phyloP scores from a whole-genome alignment of 768 basidiomycete genomes.

The Suillus lakei region DNA sequence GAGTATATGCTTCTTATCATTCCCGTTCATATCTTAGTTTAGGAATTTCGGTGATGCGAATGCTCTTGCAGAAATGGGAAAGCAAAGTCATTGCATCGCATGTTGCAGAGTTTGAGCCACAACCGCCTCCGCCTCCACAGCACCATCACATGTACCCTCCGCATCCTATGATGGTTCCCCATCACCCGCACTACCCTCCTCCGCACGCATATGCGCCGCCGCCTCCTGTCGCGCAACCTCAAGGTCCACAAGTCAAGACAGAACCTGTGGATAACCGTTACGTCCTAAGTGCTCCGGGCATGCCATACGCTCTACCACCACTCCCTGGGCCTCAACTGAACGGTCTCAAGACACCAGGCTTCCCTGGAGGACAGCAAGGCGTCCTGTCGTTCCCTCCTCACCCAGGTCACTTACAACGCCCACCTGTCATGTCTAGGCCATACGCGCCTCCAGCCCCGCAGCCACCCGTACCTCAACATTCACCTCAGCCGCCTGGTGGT shows the following conservation, averaged over 20 bases:
- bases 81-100: slow-evolving; percentile 90
- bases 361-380: slow-evolving; percentile 63
- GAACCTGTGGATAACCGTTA: slow-evolving; percentile 77
- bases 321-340: slow-evolving; percentile 70
- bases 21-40: slow-evolving; percentile 16
- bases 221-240: slow-evolving; percentile 27
- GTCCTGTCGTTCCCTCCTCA: slow-evolving; percentile 57
- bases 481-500: slow-evolving; percentile 19
- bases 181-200: slow-evolving; percentile 58
- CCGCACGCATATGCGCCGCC: slow-evolving; percentile 56
- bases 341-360: slow-evolving; percentile 52
- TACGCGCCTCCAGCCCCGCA: slow-evolving; percentile 28
- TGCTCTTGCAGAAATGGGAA: slow-evolving; percentile 86
- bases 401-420: slow-evolving; percentile 32
- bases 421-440: slow-evolving; percentile 23
- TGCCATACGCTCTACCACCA: slow-evolving; percentile 60
- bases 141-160: slow-evolving; percentile 60
- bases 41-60: slow-evolving; percentile 14
- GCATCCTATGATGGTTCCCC: slow-evolving; percentile 63
- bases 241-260: slow-evolving; percentile 63
- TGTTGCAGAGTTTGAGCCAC: slow-evolving; percentile 90
- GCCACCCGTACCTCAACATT: slow-evolving; percentile 19
- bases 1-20: slow-evolving; percentile 41
- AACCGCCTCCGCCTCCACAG: slow-evolving; percentile 48
- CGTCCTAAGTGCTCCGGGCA: slow-evolving; percentile 53